phyloP scores from a whole-genome alignment of 2,329 filamentous ascomycete species.

The Pezicula carpinea region DNA sequence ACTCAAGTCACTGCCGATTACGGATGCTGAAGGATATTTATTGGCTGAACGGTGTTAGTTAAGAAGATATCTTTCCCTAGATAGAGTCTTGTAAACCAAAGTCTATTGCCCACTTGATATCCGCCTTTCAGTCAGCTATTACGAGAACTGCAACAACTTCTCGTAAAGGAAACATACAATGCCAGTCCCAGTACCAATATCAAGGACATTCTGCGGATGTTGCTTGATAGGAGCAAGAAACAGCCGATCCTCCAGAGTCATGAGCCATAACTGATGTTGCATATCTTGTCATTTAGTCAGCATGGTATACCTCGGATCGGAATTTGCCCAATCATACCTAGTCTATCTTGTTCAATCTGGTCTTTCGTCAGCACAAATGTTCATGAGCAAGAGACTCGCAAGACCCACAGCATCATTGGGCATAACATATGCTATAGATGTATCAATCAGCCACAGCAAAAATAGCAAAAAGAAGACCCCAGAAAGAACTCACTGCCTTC shows the following conservation, averaged over 20 bases:
- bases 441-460: too few relatives aligned
- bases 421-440: neutral
- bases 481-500: neutral
- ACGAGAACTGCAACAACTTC: too few relatives aligned
- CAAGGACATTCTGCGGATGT: neutral
- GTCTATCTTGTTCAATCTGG: neutral
- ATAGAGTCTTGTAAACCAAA: too few relatives aligned
- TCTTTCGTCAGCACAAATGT: neutral
- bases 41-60: neutral
- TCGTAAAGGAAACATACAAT: neutral
- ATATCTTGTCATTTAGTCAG: neutral
- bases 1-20: conserved; percentile 22
- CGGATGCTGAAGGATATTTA: conserved; percentile 15
- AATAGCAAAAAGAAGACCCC: too few relatives aligned
- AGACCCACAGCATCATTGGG: neutral
- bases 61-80: too few relatives aligned
- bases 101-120: too few relatives aligned
- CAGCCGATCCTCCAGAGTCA: neutral
- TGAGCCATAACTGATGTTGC: neutral
- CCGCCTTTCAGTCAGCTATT: too few relatives aligned
- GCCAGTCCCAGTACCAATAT: neutral
- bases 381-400: too few relatives aligned
- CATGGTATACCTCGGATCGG: neutral
- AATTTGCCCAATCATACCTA: neutral
- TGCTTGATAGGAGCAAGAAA: conserved; percentile 1